Base-by-base conservation (phyloP, 1,284 basidiomycete species). In the Cystobasidium slooffiae region DNA sequence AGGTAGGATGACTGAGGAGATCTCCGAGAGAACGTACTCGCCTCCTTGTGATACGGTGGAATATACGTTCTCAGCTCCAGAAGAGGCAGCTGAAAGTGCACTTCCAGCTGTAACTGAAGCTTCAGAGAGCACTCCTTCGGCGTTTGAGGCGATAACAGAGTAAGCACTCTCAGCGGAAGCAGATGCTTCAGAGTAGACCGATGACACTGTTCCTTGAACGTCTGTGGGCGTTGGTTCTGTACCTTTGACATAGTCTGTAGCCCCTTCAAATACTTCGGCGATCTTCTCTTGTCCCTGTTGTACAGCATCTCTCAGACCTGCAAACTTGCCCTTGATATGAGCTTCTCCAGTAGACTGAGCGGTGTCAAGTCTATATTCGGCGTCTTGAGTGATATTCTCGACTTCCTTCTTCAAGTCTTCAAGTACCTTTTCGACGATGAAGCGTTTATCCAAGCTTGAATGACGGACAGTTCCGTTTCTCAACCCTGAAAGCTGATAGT, bases 261-360 rank as follows among this genome's bases (percentile, higher is more conserved):
- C 72, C 1, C 56, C 53, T 6, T 53, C 65, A 41, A 68, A 61
- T 7, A 51, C 58, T 24, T 59, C 65, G 5, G 55, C 56, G 16
- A 74, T 39, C 14, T 55, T 65, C 14, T 43, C 65, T n/a, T 52
- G 41, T 16, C 64, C 72, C 24, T 59, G 49, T n/a, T 76, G 72
- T 1, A 77, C 78, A 39, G 76, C 77, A 44, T 76, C 63, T 31
- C 47, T 53, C 10, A 78, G 68, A 20, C 78, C 78, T 20, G 66
- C 70, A 75, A 78, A 79, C 22, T 78, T 75, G 62, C 78, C 78
- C 72, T 76, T 78, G 61, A 78, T 41, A 52, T 76, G 75, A 20
- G 59, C 55, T 70, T 76, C 74, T 4, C 78, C 78, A 43, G 75
- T 74, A 51, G 64, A 22, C 8, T 65, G 61, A 2, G 51, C 49